Base-by-base conservation (phyloP, 345 rosid genomes). In the Camelina hispida region DNA sequence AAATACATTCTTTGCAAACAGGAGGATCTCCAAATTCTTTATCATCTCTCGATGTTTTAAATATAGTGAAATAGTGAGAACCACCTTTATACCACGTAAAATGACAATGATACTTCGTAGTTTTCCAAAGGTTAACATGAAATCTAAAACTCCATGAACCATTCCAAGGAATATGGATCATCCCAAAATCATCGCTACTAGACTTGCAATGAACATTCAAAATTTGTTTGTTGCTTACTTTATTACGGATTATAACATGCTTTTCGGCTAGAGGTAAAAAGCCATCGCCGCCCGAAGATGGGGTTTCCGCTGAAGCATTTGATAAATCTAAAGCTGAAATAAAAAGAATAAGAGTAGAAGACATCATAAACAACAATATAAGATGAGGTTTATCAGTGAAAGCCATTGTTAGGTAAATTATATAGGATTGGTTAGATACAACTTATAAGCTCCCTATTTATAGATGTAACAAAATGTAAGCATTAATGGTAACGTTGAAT, bases 151-250 rank as follows among this genome's bases (percentile, higher is more conserved):
- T 20, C 76, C 61, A 61, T 8, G 46, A 0, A 42, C 46, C 15
- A 42, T 42, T 42, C 46, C 46, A 42, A 11, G 46, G 15, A 32
- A 72, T 51, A 23, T 2, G 61, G 15, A 61, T 2, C 42, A 61
- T 4, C 51, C 76, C 68, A 9, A 62, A 17, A 40, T 72, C 69
- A 28, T 18, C 7, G 1, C 52, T 44, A 16, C 4, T 13, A 16
- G 69, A 72, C 17, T 14, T 72, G 54, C 76, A 72, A 28, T 72
- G 76, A n/a, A 28, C 42, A 40, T 72, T 62, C 9, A 72, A 8
- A 7, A 0, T 38, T 25, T 50, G 0, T 1, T 2, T 4, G 8
- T 16, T 51, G 1, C 1, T 16, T n/a, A 16, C 2, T 1, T 0
- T 7, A 4, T 72, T 72, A 15, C 1, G 42, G 44, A 72, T 40